Evolutionary conservation across 805 yeast species (phyloP).

Genomic region (Nakazawaea wickerhamii): DNA sequence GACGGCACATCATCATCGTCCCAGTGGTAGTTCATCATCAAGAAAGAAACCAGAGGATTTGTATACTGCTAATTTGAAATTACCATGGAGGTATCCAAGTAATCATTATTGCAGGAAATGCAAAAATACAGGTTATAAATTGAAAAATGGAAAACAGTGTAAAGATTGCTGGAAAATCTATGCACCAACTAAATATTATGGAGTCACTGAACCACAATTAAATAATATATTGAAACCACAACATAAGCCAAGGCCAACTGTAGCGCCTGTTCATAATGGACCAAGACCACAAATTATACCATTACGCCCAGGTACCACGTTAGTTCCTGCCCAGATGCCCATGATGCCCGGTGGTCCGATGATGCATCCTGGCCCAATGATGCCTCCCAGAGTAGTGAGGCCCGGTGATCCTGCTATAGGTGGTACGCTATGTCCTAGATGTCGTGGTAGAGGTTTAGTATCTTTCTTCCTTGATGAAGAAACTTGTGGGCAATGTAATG

Average conservation of each 20-base stretch:
- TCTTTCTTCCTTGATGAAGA: slow-evolving; percentile 55
- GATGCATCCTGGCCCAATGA: neutral
- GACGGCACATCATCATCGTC: neutral
- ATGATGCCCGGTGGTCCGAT: slow-evolving; percentile 7
- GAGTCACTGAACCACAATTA: slow-evolving; percentile 1
- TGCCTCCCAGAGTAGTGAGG: slow-evolving; percentile 38
- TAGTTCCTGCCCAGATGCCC: slow-evolving; percentile 1
- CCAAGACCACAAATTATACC: slow-evolving; percentile 20
- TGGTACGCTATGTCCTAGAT: slow-evolving; percentile 67
- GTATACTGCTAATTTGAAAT: slow-evolving; percentile 40
- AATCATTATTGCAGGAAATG: slow-evolving; percentile 63
- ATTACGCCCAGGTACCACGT: slow-evolving; percentile 7
- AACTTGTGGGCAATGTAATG: slow-evolving; percentile 58
- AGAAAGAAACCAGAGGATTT: slow-evolving; percentile 21
- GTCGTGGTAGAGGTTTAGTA: slow-evolving; percentile 59
- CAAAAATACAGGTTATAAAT: slow-evolving; percentile 62
- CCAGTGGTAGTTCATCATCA: neutral
- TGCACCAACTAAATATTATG: slow-evolving; percentile 28
- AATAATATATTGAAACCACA: neutral
- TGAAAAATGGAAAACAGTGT: slow-evolving; percentile 60
- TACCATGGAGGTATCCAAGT: slow-evolving; percentile 66
- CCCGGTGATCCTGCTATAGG: slow-evolving; percentile 83
- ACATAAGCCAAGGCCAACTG: slow-evolving; percentile 13
- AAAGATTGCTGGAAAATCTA: slow-evolving; percentile 65
- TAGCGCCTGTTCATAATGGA: slow-evolving; percentile 12